These are phyloP conservation scores for Blastosporella zonata DNA, from an alignment of 1,284 basidiomycete species.

Conservation along the genomic window DNA sequence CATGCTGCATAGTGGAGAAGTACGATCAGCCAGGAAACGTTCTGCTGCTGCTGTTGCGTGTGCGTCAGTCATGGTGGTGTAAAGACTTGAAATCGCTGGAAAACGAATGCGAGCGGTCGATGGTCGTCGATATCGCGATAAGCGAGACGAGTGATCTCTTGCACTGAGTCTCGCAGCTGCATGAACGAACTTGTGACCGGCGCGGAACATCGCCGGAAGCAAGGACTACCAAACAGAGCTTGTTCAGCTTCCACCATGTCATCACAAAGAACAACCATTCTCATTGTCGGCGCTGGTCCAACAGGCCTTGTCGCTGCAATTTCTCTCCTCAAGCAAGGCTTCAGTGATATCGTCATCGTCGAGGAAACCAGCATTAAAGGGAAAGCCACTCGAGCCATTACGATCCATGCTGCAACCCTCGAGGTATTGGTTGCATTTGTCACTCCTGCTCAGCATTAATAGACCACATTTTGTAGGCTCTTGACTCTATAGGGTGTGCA, in stretches of 20 bases:
- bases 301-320: constrained; percentile 42
- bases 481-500: constrained; percentile 45
- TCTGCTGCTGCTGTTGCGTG: constrained; percentile 43
- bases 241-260: constrained; percentile 12
- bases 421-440: constrained; percentile 22
- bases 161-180: constrained; percentile 3
- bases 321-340: constrained; percentile 41
- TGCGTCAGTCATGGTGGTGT: constrained; percentile 23
- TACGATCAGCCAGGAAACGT: constrained; percentile 67
- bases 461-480: constrained; percentile 29
- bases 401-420: constrained; percentile 44
- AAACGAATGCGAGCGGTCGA: neutral
- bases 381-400: constrained; percentile 39
- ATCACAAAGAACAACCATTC: constrained; percentile 29
- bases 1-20: constrained; percentile 66
- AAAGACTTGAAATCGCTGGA: constrained; percentile 2
- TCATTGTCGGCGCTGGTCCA: constrained; percentile 50
- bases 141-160: constrained; percentile 16
- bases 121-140: constrained; percentile 1
- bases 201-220: constrained; percentile 24
- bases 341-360: constrained; percentile 44
- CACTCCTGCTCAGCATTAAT: neutral
- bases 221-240: neutral
- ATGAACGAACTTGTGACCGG: constrained; percentile 23
- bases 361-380: constrained; percentile 34